Conservation (phyloP, 2,329 filamentous ascomycete species). For the Cyclaneusma minus region DNA sequence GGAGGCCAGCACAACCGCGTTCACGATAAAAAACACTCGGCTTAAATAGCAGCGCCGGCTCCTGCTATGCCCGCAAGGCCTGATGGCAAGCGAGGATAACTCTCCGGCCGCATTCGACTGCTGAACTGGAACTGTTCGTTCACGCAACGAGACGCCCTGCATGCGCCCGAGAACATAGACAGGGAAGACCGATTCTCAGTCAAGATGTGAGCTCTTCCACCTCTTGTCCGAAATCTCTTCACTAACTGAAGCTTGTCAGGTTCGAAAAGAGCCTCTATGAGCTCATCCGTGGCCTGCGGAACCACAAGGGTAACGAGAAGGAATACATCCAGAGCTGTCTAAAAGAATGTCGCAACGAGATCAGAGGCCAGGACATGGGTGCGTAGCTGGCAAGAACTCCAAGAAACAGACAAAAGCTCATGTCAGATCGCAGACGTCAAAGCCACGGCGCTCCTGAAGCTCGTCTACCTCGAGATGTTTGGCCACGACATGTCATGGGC, state of each 20-base stretch:
- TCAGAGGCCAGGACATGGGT: conserved; percentile 88
- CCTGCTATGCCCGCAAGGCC: too few species aligned
- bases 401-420: not conserved
- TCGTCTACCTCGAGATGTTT: conserved; percentile 98
- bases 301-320: conserved; percentile 88
- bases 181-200: not conserved
- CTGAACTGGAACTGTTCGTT: not conserved
- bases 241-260: conserved; percentile 32
- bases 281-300: conserved; percentile 89
- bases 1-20: too few species aligned
- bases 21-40: too few species aligned
- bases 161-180: not conserved
- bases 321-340: conserved; percentile 89
- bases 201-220: conserved; percentile 2
- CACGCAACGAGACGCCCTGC: not conserved
- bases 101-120: too few species aligned
- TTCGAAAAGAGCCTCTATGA: conserved; percentile 99
- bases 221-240: conserved; percentile 1
- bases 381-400: conserved; percentile 17
- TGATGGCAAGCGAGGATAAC: too few species aligned
- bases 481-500: conserved; percentile 99
- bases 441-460: conserved; percentile 85
- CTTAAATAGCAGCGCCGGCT: too few species aligned
- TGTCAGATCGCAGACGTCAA: conserved; percentile 57
- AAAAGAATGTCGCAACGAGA: conserved; percentile 89